These are phyloP conservation scores for Pseudozyma hubeiensis DNA, from an alignment of 1,284 basidiomycete genomes.

Conservation along the genomic window DNA sequence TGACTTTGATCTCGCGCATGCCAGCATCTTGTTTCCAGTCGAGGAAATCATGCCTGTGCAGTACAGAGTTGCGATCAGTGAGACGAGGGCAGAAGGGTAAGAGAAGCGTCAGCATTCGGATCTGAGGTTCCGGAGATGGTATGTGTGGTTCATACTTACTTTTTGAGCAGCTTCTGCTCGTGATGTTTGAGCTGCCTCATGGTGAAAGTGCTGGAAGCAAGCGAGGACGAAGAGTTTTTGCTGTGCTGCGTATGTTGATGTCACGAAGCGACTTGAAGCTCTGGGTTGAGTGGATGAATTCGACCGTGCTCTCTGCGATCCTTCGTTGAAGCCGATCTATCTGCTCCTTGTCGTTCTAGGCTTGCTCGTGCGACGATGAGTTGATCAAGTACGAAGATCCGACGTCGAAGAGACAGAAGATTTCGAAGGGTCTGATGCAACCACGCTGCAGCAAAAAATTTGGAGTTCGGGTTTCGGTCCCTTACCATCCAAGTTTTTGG, in stretches of 20 bases:
- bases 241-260: neutral
- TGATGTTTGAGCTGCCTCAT: constrained; percentile 68
- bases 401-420: neutral
- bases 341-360: too few relatives aligned
- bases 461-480: constrained; percentile 30
- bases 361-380: neutral
- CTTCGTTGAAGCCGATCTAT: too few relatives aligned
- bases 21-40: constrained; percentile 98
- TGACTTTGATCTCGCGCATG: constrained; percentile 90
- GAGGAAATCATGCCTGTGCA: constrained; percentile 68
- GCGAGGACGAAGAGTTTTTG: neutral
- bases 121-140: neutral
- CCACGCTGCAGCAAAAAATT: constrained; percentile 21
- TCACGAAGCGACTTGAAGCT: neutral
- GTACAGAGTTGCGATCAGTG: too few relatives aligned
- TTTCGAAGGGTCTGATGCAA: neutral
- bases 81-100: too few relatives aligned
- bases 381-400: neutral
- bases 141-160: constrained; percentile 43
- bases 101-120: neutral
- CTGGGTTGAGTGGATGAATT: too few relatives aligned
- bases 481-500: neutral
- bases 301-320: too few relatives aligned
- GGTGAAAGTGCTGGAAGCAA: constrained; percentile 1
- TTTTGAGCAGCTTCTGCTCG: constrained; percentile 68